Base-by-base conservation (phyloP, 208 protist species). In the Angomonas ambiguus region DNA sequence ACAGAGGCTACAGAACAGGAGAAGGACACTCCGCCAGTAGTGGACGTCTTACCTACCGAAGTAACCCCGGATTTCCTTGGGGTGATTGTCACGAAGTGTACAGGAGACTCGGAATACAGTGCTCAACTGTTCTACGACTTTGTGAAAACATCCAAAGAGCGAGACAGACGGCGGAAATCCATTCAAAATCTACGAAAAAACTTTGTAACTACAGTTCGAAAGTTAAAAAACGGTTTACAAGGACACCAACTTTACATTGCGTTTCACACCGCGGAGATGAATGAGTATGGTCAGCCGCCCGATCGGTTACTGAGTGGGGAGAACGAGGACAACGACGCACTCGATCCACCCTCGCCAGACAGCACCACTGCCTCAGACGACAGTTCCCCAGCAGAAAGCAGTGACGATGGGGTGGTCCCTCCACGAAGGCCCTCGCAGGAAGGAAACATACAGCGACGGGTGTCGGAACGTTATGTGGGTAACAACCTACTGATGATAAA, bases 21-120 rank as follows among this genome's bases (percentile, higher is more conserved):
- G 2, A 34, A 41, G 0, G 16, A 42, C 0, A 24, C 56, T 20
- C 45, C 30, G 8, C 4, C 18, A 18, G 49, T 30, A 8, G 65
- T 28, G 18, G 28, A 51, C 2, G 35, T 51, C 4, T 18, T 1
- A 30, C 45, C 28, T 11, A 10, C 64, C 28, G 31, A 51, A 22
- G 68, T 76, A 0, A 1, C 33, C 0, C 74, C 81, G 0, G 77
- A 86, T 60, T 93, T 91, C 62, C 60, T 93, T 22, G 83, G 77
- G 11, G 45, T 93, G n/a, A 89, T 93, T 63, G 64, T 93, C 1
- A 91, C 83, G 2, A 72, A 79, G 51, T 93, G 87, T 74, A 82
- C 82, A 10, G 80, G 87, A 3, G 51, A 69, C 18, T 41, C 69
- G 6, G 67, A 70, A 27, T 91, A 84, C 59, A 67, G 53, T n/a